phyloP scores from a whole-genome alignment of 2,329 filamentous ascomycete genomes.

The Botrytis fragariae region DNA sequence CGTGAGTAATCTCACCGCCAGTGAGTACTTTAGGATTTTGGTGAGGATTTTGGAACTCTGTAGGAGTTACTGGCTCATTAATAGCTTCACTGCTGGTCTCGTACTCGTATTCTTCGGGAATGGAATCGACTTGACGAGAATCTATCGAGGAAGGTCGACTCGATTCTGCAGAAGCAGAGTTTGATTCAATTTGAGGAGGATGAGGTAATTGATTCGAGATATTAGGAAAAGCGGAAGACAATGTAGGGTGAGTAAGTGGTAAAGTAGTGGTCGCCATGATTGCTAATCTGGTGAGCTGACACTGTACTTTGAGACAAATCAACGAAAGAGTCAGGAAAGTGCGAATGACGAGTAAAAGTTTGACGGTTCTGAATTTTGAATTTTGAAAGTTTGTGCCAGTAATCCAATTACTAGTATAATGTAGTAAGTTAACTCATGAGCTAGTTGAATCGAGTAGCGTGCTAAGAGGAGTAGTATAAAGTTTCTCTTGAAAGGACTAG shows the following conservation, averaged over 20 bases:
- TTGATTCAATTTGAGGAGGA: constrained; percentile 5
- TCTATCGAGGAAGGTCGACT: constrained; percentile 32
- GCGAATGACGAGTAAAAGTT: not conserved
- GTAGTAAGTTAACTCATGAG: not conserved
- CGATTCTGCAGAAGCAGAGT: constrained; percentile 21
- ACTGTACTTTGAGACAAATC: not conserved
- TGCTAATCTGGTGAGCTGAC: not conserved
- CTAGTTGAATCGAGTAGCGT: not conserved
- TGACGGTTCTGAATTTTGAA: not conserved
- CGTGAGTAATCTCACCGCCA: constrained; percentile 14
- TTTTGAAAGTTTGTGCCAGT: not conserved
- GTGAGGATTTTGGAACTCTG: constrained; percentile 56
- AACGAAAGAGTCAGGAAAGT: constrained; percentile 7
- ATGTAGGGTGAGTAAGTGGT: constrained; percentile 15
- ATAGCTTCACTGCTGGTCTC: constrained; percentile 59
- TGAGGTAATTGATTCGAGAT: constrained; percentile 15
- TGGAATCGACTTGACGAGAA: constrained; percentile 48
- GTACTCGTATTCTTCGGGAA: constrained; percentile 53
- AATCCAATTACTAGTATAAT: not conserved
- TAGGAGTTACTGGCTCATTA: constrained; percentile 61
- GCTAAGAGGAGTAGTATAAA: not conserved
- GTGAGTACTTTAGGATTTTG: constrained; percentile 45
- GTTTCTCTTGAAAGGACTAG: not conserved
- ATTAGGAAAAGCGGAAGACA: not conserved
- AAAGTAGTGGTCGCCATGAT: constrained; percentile 14